Conservation (phyloP, 108 stramenopile species). For the Cyclotella kingstonii region DNA sequence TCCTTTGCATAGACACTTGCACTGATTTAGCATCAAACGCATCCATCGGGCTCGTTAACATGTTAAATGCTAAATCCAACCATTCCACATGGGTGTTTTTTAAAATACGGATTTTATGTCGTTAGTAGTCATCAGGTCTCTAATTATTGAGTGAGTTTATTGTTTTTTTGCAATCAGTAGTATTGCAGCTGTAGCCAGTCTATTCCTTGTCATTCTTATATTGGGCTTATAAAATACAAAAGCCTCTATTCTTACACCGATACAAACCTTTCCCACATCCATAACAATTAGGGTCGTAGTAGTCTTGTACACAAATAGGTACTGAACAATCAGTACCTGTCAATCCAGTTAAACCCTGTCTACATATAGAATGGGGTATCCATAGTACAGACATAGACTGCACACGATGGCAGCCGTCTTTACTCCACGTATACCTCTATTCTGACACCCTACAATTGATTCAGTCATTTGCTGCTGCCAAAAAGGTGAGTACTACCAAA, state of each 20-base stretch:
- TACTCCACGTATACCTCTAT: conserved; percentile 66
- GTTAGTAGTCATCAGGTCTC: conserved; percentile 72
- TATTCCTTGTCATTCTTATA: conserved; percentile 79
- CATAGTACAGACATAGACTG: conserved; percentile 48
- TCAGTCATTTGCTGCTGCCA: conserved; percentile 61
- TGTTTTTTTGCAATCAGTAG: conserved; percentile 80
- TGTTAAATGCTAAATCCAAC: conserved; percentile 22
- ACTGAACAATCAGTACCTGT: conserved; percentile 78
- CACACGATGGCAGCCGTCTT: conserved; percentile 73
- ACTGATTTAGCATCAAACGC: conserved; percentile 80
- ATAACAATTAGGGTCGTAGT: conserved; percentile 74
- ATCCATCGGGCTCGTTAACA: conserved; percentile 55
- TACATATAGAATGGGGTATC: conserved; percentile 48
- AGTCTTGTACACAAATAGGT: conserved; percentile 81
- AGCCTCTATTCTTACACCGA: conserved; percentile 81
- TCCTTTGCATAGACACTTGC: conserved; percentile 71
- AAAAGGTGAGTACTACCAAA: conserved; percentile 75
- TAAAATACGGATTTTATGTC: conserved; percentile 70
- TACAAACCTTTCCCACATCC: conserved; percentile 81
- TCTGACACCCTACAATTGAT: conserved; percentile 54
- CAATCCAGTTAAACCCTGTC: conserved; percentile 72
- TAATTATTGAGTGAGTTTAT: conserved; percentile 47
- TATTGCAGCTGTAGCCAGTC: conserved; percentile 81
- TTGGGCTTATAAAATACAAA: conserved; percentile 73
- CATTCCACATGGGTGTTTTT: conserved; percentile 81